Evolutionary conservation across 2,329 filamentous ascomycete species (phyloP).

Genomic region (Setomelanomma holmii): DNA sequence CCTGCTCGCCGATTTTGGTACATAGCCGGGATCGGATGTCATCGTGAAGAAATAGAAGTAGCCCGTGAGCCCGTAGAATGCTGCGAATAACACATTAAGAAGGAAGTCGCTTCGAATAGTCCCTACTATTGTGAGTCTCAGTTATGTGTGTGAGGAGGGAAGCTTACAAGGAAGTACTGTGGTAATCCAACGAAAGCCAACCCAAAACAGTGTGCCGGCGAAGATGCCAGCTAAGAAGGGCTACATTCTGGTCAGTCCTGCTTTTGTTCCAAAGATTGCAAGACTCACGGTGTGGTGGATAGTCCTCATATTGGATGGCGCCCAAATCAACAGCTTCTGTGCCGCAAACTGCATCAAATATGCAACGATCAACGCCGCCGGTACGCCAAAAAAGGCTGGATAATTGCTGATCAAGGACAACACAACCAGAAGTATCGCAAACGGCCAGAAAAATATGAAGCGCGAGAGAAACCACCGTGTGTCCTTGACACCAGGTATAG

Average conservation of each 20-base stretch:
- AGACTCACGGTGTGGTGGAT: slow-evolving; percentile 82
- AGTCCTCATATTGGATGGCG: slow-evolving; percentile 84
- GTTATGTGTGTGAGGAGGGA: neutral
- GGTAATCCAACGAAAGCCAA: slow-evolving; percentile 77
- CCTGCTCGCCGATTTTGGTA: slow-evolving; percentile 88
- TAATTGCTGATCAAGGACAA: slow-evolving; percentile 76
- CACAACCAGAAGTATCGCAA: slow-evolving; percentile 74
- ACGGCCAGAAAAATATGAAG: slow-evolving; percentile 91
- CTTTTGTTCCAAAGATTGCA: neutral
- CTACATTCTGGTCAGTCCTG: slow-evolving; percentile 51
- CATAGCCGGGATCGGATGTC: slow-evolving; percentile 87
- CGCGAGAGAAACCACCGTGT: slow-evolving; percentile 78
- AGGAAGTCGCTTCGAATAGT: slow-evolving; percentile 73
- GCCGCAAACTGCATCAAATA: slow-evolving; percentile 80
- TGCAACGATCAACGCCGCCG: slow-evolving; percentile 69
- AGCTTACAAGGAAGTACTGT: slow-evolving; percentile 73
- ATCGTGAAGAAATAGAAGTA: slow-evolving; percentile 92
- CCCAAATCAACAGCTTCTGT: slow-evolving; percentile 79
- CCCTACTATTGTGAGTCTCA: slow-evolving; percentile 56
- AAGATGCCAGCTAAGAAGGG: slow-evolving; percentile 96
- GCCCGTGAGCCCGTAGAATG: slow-evolving; percentile 68
- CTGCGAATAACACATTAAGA: slow-evolving; percentile 76
- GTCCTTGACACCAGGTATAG: slow-evolving; percentile 77
- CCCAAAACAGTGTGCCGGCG: slow-evolving; percentile 82
- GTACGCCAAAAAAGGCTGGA: slow-evolving; percentile 78